Evolutionary conservation across 139 green algal genomes (phyloP).

Genomic region (Closterium sp.): DNA sequence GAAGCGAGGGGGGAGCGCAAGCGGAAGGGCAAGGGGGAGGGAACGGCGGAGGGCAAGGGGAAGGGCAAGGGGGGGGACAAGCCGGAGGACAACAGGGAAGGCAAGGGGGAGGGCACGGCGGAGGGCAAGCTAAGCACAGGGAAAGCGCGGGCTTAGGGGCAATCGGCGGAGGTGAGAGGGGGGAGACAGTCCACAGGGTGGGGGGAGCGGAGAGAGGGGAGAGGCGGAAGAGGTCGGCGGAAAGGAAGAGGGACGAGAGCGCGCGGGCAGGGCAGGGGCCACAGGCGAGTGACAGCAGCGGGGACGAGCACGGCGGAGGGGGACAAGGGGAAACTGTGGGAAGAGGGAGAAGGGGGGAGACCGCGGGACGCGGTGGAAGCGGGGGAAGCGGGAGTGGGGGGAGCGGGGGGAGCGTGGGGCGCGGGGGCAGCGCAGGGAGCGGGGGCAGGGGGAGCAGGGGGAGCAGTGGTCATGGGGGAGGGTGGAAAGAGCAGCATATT

Average conservation of each 20-base stretch:
- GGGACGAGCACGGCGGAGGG: neutral
- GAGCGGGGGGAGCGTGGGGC: no score
- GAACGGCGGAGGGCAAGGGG: no score
- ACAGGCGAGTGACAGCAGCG: neutral
- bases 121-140: neutral
- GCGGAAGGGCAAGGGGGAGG: no score
- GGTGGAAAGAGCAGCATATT: neutral
- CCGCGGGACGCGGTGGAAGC: no score
- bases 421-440: no score
- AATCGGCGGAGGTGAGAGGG: neutral
- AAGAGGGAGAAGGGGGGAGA: no score
- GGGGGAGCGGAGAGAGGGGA: neutral
- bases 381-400: no score
- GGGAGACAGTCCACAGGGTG: neutral
- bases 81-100: neutral
- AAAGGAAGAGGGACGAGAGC: neutral
- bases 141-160: neutral
- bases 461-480: neutral
- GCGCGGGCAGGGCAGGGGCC: neutral
- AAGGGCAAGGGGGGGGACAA: no score
- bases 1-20: no score
- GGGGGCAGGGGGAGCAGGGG: no score
- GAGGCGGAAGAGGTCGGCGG: neutral
- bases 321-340: no score
- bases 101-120: neutral